A percentile compares a stretch with the other conserved stretches of the same genome.
Evolutionary conservation across 2,329 filamentous ascomycete species (phyloP).

Genomic region (Davidsoniella virescens): DNA sequence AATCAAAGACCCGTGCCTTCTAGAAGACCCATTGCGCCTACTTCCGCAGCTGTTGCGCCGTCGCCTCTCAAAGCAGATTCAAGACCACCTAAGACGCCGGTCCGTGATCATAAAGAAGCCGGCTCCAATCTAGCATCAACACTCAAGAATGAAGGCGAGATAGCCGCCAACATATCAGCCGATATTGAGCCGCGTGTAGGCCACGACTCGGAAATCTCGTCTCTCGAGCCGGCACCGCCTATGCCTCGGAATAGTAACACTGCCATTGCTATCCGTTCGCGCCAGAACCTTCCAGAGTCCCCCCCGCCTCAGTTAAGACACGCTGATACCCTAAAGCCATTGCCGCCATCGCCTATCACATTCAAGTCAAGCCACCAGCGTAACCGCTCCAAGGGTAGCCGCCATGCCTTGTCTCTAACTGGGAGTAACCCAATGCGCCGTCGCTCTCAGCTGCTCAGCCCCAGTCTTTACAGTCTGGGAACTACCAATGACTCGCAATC

Average conservation of each 20-base stretch:
- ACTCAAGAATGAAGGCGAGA: neutral
- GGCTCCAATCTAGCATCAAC: neutral
- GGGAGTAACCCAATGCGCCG: conserved; percentile 1
- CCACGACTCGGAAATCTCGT: neutral
- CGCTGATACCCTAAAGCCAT: neutral
- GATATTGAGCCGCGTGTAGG: neutral
- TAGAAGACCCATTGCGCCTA: conserved; percentile 7
- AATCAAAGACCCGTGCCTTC: conserved; percentile 7
- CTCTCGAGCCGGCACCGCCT: conserved; percentile 14
- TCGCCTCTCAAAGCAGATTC: neutral
- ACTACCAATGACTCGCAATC: conserved; percentile 36
- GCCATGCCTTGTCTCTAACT: neutral
- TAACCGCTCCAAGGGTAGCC: conserved; percentile 6
- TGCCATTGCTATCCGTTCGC: conserved; percentile 1
- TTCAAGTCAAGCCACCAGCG: conserved; percentile 3
- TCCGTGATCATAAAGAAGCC: neutral
- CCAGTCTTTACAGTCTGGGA: conserved; percentile 44
- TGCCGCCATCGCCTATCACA: conserved; percentile 9
- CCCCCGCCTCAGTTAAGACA: conserved; percentile 15
- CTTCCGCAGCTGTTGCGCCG: neutral
- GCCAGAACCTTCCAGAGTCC: conserved; percentile 12
- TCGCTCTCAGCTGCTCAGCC: conserved; percentile 17
- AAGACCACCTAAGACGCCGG: neutral
- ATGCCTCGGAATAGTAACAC: conserved; percentile 15
- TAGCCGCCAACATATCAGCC: neutral